These are phyloP conservation scores for Piromyces sp. DNA, from an alignment of 192 early-diverging fungal species.

Conservation along the genomic window DNA sequence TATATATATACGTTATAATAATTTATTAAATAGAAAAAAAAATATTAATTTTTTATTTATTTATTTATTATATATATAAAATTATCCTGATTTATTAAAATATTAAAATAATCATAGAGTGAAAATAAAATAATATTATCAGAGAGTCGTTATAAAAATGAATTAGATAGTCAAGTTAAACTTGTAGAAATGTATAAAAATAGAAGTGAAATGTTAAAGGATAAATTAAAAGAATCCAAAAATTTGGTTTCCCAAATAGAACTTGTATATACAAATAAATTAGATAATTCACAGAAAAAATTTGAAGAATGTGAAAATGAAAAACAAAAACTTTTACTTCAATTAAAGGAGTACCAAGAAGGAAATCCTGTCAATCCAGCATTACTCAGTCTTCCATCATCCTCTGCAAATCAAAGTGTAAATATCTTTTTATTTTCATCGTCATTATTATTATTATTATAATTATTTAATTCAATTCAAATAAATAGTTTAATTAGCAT, in stretches of 20 bases:
- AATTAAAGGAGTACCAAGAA: neutral
- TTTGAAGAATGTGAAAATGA: neutral
- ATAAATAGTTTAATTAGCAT: too few relatives aligned
- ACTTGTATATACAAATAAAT: neutral
- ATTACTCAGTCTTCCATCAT: neutral
- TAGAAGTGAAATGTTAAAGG: neutral
- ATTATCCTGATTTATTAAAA: too few relatives aligned
- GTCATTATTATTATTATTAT: too few relatives aligned
- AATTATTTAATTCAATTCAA: too few relatives aligned
- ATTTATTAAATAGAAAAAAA: too few relatives aligned
- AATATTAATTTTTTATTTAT: too few relatives aligned
- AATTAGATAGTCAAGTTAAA: neutral
- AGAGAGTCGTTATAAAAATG: neutral
- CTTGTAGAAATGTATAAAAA: neutral
- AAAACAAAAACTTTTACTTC: neutral
- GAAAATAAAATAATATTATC: neutral
- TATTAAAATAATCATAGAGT: neutral
- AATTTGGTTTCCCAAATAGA: neutral
- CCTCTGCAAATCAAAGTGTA: neutral
- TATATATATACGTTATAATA: too few relatives aligned
- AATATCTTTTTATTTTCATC: too few relatives aligned
- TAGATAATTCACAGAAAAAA: neutral
- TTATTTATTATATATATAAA: too few relatives aligned
- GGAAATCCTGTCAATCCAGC: neutral
- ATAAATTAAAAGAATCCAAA: neutral